Percentiles rank a stretch among this genome's conserved stretches.
These are phyloP conservation scores for Lipomyces anomalus DNA, from an alignment of 805 yeast genomes.

Conservation along the genomic window DNA sequence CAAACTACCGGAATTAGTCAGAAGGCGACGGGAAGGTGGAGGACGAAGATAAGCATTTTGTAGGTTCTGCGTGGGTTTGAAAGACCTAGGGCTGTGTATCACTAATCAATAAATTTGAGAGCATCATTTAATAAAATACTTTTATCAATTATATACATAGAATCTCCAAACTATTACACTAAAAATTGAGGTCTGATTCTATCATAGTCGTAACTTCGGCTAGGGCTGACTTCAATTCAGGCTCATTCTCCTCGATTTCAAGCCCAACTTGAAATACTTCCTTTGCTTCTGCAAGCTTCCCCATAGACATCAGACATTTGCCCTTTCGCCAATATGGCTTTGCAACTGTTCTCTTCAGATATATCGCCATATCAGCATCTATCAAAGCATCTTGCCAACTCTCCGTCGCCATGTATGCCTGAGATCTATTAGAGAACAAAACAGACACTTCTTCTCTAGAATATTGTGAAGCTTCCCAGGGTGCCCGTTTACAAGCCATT, in stretches of 20 bases:
- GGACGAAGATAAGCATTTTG: too few relatives aligned
- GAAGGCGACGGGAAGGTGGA: slow-evolving; percentile 11
- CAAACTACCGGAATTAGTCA: slow-evolving; percentile 51
- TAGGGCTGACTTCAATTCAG: slow-evolving; percentile 24
- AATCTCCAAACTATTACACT: too few relatives aligned
- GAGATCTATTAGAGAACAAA: slow-evolving; percentile 35
- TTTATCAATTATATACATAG: neutral
- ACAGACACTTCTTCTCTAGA: slow-evolving; percentile 34
- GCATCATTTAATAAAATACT: neutral
- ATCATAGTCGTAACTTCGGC: slow-evolving; percentile 13
- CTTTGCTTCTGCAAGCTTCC: slow-evolving; percentile 28
- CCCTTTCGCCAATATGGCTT: slow-evolving; percentile 35
- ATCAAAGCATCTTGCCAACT: slow-evolving; percentile 37
- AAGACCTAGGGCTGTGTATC: neutral
- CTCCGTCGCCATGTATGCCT: slow-evolving; percentile 34
- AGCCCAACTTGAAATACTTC: slow-evolving; percentile 27
- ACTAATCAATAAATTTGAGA: neutral
- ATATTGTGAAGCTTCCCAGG: slow-evolving; percentile 36
- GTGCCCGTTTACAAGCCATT: slow-evolving; percentile 37
- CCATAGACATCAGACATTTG: slow-evolving; percentile 26
- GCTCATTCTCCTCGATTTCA: slow-evolving; percentile 23
- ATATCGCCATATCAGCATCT: slow-evolving; percentile 34
- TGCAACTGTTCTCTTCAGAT: slow-evolving; percentile 32
- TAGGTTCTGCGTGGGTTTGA: too few relatives aligned
- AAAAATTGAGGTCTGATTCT: too few relatives aligned